phyloP scores from a whole-genome alignment of 1,284 basidiomycete species.

The Ganoderma meredithae region DNA sequence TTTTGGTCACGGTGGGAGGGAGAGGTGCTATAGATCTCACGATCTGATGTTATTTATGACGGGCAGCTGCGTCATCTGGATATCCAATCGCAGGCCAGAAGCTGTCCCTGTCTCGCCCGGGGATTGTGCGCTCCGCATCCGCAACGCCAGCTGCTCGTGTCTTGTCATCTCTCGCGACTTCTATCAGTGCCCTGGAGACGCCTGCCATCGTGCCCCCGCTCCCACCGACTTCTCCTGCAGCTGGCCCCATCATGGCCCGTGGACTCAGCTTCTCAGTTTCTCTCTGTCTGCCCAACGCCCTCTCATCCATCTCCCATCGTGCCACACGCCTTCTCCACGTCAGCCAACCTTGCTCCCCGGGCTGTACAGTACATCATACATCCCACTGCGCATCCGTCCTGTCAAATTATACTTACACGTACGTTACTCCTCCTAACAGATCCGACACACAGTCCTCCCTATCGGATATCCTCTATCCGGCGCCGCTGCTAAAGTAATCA shows the following conservation, averaged over 20 bases:
- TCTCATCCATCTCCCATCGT: constrained; percentile 12
- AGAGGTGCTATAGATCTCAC: constrained; percentile 25
- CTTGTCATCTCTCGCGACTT: neutral
- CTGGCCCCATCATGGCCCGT: neutral
- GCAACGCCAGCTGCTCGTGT: constrained; percentile 21
- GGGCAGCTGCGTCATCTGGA: constrained; percentile 23
- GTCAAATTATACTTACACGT: constrained; percentile 31
- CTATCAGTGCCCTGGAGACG: neutral
- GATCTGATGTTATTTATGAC: constrained; percentile 30
- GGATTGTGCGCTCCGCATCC: constrained; percentile 27
- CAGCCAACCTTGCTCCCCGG: constrained; percentile 1
- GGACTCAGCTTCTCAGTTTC: neutral
- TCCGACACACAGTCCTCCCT: constrained; percentile 18
- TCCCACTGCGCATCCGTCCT: constrained; percentile 3
- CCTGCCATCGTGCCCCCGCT: neutral
- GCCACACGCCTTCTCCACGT: constrained; percentile 1
- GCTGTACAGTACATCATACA: constrained; percentile 6
- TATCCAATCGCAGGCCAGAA: constrained; percentile 8
- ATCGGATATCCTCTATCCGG: constrained; percentile 11
- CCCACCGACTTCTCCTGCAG: neutral
- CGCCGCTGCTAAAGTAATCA: constrained; percentile 14
- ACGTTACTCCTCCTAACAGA: constrained; percentile 26
- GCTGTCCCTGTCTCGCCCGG: constrained; percentile 6
- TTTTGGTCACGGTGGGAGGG: neutral
- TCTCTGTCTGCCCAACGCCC: neutral